Evolutionary conservation across 78 protist species (phyloP).

Genomic region (Guillardia theta): DNA sequence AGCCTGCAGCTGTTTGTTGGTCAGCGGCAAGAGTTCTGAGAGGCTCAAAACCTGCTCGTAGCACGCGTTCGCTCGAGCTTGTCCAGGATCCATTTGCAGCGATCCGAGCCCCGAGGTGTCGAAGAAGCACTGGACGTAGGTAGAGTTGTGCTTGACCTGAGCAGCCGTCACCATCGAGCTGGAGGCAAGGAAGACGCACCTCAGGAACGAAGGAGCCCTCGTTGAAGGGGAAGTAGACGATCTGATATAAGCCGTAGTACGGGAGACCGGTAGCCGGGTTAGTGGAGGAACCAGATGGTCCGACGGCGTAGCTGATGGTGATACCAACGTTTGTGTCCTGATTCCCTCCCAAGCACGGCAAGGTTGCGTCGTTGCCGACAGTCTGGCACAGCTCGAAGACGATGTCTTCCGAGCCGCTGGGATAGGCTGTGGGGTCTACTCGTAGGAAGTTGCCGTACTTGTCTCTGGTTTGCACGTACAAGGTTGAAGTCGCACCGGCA

Average conservation of each 20-base stretch:
- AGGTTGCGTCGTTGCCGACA: background rate
- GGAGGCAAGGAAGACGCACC: too few species aligned
- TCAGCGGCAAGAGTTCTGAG: too few species aligned
- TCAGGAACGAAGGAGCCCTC: background rate
- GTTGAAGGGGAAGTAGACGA: background rate
- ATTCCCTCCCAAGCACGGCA: background rate
- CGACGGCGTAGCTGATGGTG: background rate
- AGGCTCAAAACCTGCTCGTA: too few species aligned
- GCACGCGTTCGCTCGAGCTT: too few species aligned
- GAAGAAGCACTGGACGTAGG: background rate
- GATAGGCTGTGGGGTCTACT: background rate
- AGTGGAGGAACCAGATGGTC: background rate
- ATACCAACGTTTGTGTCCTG: background rate
- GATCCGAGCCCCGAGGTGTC: too few species aligned
- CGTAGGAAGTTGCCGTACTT: background rate
- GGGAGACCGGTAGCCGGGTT: background rate
- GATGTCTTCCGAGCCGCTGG: background rate
- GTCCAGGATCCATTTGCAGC: too few species aligned
- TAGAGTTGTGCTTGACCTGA: background rate
- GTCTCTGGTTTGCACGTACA: background rate
- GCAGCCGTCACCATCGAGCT: background rate
- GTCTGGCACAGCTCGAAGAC: background rate
- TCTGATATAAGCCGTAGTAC: background rate
- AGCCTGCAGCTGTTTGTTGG: too few species aligned
- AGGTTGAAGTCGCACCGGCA: background rate